Evolutionary conservation across 208 protist species (phyloP), one percentile per base, ranked within the genome.

Genomic region (Crithidia brevicula): DNA sequence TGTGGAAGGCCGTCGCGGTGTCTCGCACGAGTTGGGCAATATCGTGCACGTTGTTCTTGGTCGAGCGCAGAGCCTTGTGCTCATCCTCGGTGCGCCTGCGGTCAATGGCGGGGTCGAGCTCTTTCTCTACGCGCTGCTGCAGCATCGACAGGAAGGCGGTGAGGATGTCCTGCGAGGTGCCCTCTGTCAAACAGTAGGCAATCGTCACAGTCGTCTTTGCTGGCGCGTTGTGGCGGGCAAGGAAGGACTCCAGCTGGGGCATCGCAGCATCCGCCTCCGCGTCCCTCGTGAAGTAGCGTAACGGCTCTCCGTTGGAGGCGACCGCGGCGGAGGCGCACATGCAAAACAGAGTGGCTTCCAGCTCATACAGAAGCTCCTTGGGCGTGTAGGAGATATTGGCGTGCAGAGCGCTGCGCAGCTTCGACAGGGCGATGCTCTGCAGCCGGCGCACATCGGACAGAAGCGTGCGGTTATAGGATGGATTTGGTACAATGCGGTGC

Each of bases 171-270:
- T 65, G 34, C 18, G 85, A 78, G 53, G 77, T 69, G 22, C 82
- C 82, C 20, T 79, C 78, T 9, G 69, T 75, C n/a, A 88, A 72
- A n/a, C 83, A 79, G 60, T 86, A 76, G 3, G 67, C 80, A 28
- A 83, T 45, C 23, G 79, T 68, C 15, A 75, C 72, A 31, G 84
- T 70, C 30, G 74, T 33, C 58, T 81, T 85, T 11, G 77, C 58
- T 10, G 74, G 67, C n/a, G 82, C 77, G 42, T 61, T 74, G 54
- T 74, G 50, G n/a, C 74, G 72, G 16, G 74, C 79, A 36, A 88
- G 70, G 54, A 77, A 72, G 20, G 45, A 67, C 66, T 88, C 82
- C 9, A 88, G 72, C 49, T 73, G 60, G 56, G 82, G 63, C 65
- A 88, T 57, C 30, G 57, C 25, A 18, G 3, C 31, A 27, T 56